Evolutionary conservation across 345 rosid species (phyloP).

Genomic region (Mallotus nudiflorus): DNA sequence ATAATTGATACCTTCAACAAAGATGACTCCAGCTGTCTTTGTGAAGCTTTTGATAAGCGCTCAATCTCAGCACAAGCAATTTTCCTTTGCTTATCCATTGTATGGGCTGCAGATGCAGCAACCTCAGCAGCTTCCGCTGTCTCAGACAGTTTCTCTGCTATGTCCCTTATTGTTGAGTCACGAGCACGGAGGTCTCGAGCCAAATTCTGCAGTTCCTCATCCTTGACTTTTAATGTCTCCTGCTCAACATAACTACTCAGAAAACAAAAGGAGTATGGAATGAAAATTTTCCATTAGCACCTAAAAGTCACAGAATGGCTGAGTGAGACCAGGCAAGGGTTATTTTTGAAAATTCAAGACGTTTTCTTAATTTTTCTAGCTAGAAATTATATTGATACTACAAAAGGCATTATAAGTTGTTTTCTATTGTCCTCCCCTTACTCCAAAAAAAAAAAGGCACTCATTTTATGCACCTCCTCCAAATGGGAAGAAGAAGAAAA

Average conservation of each 20-base stretch:
- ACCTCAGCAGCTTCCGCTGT: conserved; percentile 99
- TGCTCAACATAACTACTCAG: conserved; percentile 33
- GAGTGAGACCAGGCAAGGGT: neutral
- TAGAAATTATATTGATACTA: too few relatives aligned
- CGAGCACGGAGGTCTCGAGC: conserved; percentile 88
- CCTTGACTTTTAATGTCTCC: conserved; percentile 96
- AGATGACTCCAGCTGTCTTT: conserved; percentile 55
- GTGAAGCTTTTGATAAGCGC: conserved; percentile 59
- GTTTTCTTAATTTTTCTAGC: too few relatives aligned
- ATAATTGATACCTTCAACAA: conserved; percentile 52
- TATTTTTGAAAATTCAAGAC: too few relatives aligned
- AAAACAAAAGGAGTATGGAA: conserved; percentile 15
- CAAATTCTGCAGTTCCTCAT: conserved; percentile 89
- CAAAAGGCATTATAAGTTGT: too few relatives aligned
- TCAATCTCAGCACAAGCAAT: conserved; percentile 74
- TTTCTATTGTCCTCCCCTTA: too few relatives aligned
- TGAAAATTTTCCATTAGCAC: conserved; percentile 13
- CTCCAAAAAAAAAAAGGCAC: too few relatives aligned
- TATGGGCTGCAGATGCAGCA: conserved; percentile 92
- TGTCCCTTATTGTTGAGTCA: conserved; percentile 84
- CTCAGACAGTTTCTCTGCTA: conserved; percentile 86
- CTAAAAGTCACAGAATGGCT: conserved; percentile 7
- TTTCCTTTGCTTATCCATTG: conserved; percentile 92
- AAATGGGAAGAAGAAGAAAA: too few relatives aligned
- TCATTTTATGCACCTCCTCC: too few relatives aligned